A percentile compares a stretch with the other conserved stretches of the same genome.
Conservation (phyloP, 2,329 filamentous ascomycete genomes). For the Lasiodiplodia citricola region DNA sequence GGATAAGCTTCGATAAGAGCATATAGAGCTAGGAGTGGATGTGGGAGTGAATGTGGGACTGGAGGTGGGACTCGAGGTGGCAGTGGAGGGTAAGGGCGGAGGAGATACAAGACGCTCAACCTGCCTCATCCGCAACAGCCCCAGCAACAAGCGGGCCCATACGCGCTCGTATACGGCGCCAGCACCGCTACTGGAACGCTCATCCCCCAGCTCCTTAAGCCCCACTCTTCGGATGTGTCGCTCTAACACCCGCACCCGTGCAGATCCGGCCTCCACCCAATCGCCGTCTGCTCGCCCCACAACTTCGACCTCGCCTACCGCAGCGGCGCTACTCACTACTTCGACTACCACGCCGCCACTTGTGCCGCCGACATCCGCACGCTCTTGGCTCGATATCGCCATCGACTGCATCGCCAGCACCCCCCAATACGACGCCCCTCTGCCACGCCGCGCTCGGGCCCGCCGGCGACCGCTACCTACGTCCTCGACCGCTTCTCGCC, state of each 20-base stretch:
- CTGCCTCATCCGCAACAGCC: neutral
- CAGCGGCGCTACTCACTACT: conserved; percentile 55
- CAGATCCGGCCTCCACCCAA: conserved; percentile 46
- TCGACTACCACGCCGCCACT: conserved; percentile 54
- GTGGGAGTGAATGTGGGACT: too few species aligned
- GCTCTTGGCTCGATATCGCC: conserved; percentile 48
- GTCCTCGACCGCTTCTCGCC: conserved; percentile 16
- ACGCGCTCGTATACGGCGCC: too few species aligned
- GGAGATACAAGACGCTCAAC: conserved; percentile 40
- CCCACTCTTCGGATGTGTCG: neutral
- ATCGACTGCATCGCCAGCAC: conserved; percentile 52
- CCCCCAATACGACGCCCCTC: conserved; percentile 37
- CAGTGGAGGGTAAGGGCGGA: too few species aligned
- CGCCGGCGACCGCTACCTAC: conserved; percentile 47
- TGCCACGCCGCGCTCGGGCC: conserved; percentile 49
- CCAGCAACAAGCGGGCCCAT: too few species aligned
- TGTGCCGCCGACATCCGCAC: conserved; percentile 54
- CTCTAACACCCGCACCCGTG: neutral
- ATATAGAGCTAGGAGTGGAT: too few species aligned
- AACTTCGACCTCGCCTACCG: conserved; percentile 56
- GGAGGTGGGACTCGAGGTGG: too few species aligned
- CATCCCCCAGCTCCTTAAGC: too few species aligned
- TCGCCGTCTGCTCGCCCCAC: conserved; percentile 54
- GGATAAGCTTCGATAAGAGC: too few species aligned
- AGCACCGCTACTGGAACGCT: too few species aligned